Percentiles rank a stretch among this genome's conserved stretches.
Evolutionary conservation across 306 rosid species (phyloP).

Genomic region (Canavalia gladiata): DNA sequence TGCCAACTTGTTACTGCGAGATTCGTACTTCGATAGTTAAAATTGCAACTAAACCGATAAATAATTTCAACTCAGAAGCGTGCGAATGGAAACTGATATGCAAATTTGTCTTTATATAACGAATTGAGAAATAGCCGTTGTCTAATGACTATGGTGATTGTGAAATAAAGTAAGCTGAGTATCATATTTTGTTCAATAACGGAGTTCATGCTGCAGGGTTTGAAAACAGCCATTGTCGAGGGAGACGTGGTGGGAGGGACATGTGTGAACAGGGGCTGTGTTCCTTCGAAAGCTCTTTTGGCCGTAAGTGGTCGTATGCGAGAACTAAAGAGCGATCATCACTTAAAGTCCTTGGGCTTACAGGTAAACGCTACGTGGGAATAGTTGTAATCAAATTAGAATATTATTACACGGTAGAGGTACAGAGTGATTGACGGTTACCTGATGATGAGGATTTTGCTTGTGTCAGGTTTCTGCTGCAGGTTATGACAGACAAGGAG

Average conservation of each 20-base stretch:
- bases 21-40: conserved; percentile 1
- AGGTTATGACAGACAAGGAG: conserved; percentile 95
- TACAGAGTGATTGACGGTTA: conserved; percentile 3
- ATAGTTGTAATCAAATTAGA: background rate
- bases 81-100: background rate
- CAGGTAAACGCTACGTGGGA: conserved; percentile 62
- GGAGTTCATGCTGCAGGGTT: conserved; percentile 66
- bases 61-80: background rate
- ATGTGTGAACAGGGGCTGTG: conserved; percentile 97
- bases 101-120: background rate
- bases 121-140: background rate
- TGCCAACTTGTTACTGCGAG: background rate
- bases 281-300: conserved; percentile 98
- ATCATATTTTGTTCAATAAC: background rate
- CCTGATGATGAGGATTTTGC: conserved; percentile 22
- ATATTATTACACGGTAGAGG: background rate
- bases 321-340: conserved; percentile 88
- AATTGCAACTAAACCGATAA: background rate
- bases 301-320: conserved; percentile 99
- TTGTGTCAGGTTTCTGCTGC: conserved; percentile 80
- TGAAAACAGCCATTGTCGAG: conserved; percentile 93
- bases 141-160: background rate
- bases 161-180: conserved; percentile 14
- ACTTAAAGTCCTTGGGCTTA: conserved; percentile 88
- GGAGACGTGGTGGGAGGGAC: conserved; percentile 99